phyloP scores from a whole-genome alignment of 495 filamentous ascomycete genomes.

The Hypoxylon rickii region DNA sequence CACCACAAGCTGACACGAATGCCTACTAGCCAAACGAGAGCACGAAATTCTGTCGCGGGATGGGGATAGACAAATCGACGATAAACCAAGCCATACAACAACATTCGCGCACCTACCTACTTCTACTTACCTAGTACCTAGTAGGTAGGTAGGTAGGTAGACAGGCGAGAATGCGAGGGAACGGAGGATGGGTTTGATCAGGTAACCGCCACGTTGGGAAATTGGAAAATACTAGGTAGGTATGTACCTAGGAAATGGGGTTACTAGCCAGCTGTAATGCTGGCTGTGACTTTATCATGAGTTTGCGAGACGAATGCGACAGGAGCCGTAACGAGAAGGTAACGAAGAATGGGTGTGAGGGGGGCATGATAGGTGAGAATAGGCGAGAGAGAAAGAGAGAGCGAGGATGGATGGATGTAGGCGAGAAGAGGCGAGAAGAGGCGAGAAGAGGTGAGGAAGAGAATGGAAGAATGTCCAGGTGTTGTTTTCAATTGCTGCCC shows the following conservation, averaged over 20 bases:
- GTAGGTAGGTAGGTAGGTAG: not conserved
- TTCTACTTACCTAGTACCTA: not conserved
- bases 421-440: conserved; percentile 3
- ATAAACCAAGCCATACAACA: no score
- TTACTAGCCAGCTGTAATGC: conserved; percentile 19
- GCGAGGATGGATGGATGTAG: conserved; percentile 18
- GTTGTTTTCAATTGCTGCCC: no score
- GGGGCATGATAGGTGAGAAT: not conserved
- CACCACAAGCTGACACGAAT: no score
- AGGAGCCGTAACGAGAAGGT: conserved; percentile 37
- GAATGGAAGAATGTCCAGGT: no score
- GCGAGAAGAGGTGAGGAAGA: conserved; percentile 11
- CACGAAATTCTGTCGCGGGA: no score
- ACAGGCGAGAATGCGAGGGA: not conserved
- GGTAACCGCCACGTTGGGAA: conserved; percentile 28
- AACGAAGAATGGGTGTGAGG: conserved; percentile 33
- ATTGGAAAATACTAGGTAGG: not conserved
- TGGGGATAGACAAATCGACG: no score
- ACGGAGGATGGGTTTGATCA: conserved; percentile 28
- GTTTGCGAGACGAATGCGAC: conserved; percentile 27
- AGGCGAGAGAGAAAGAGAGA: conserved; percentile 10
- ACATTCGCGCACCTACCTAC: no score
- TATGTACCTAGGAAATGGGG: no score
- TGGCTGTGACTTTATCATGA: conserved; percentile 37
- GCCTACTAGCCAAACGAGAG: no score